These are phyloP conservation scores for Botrytis paeoniae DNA, from an alignment of 2,329 filamentous ascomycete species.

Conservation along the genomic window DNA sequence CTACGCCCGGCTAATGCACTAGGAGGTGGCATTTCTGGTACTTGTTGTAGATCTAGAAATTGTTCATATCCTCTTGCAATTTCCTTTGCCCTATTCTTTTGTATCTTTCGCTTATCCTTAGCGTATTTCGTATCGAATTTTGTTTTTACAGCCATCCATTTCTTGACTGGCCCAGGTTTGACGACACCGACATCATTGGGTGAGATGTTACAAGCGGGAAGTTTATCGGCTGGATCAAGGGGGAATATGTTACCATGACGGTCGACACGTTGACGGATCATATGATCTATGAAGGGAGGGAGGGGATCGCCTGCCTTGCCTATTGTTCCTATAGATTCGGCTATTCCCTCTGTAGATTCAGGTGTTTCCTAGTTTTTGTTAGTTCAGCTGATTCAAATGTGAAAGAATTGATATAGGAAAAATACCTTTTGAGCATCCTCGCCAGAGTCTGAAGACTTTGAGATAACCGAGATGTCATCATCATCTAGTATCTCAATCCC, in stretches of 20 bases:
- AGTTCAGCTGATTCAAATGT: conserved; percentile 1
- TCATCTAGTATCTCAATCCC: conserved; percentile 81
- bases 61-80: conserved; percentile 68
- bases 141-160: conserved; percentile 75
- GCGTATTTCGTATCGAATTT: conserved; percentile 73
- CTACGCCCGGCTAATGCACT: conserved; percentile 76
- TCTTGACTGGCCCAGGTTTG: conserved; percentile 74
- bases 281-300: conserved; percentile 75
- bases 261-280: conserved; percentile 88
- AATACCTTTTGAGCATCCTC: conserved; percentile 33
- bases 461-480: conserved; percentile 72
- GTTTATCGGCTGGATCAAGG: conserved; percentile 60
- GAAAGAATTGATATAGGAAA: conserved; percentile 5
- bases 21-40: conserved; percentile 70
- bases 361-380: conserved; percentile 18
- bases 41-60: conserved; percentile 57
- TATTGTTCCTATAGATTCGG: conserved; percentile 42
- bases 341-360: not conserved
- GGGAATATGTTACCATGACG: conserved; percentile 71
- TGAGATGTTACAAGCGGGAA: conserved; percentile 63
- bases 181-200: conserved; percentile 70
- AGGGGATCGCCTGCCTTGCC: conserved; percentile 85
- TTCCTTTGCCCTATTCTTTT: conserved; percentile 70
- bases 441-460: conserved; percentile 49
- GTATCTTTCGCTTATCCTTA: conserved; percentile 65